Percentiles rank a stretch among this genome's conserved stretches.
These are phyloP conservation scores for Russula griseocarnosa DNA, from an alignment of 768 basidiomycete genomes.

Conservation along the genomic window DNA sequence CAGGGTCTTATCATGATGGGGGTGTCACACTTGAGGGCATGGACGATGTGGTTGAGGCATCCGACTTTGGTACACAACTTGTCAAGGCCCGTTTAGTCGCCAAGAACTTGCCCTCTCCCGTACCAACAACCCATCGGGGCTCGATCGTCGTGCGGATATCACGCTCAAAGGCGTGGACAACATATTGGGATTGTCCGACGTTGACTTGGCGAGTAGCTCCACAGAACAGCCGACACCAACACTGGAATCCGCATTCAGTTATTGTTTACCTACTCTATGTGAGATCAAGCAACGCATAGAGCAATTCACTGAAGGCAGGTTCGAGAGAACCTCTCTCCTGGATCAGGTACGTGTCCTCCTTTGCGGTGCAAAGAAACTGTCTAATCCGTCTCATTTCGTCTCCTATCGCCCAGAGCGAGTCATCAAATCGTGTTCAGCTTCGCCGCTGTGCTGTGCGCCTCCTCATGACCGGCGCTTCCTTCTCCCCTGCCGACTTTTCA, in stretches of 20 bases:
- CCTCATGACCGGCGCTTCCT: constrained; percentile 15
- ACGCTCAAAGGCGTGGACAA: not conserved
- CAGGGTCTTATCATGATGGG: not conserved
- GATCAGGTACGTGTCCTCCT: not conserved
- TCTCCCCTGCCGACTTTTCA: constrained; percentile 12
- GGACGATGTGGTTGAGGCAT: not conserved
- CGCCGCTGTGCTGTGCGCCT: constrained; percentile 15
- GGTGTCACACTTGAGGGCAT: not conserved
- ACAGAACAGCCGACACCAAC: not conserved
- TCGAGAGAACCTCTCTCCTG: constrained; percentile 3
- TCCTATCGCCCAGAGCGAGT: not conserved
- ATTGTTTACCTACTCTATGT: not conserved
- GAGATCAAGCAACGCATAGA: constrained; percentile 14
- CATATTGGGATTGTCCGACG: not conserved
- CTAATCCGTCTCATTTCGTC: not conserved
- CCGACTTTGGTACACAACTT: not conserved
- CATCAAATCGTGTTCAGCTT: not conserved
- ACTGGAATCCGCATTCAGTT: not conserved
- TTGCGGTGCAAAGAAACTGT: not conserved
- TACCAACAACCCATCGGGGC: not conserved
- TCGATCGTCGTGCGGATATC: not conserved
- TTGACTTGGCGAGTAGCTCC: too few relatives aligned
- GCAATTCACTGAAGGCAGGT: not conserved
- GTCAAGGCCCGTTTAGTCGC: not conserved
- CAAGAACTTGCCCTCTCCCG: not conserved